Evolutionary conservation across 2,329 filamentous ascomycete genomes (phyloP).

Genomic region (Monosporascus sp.): DNA sequence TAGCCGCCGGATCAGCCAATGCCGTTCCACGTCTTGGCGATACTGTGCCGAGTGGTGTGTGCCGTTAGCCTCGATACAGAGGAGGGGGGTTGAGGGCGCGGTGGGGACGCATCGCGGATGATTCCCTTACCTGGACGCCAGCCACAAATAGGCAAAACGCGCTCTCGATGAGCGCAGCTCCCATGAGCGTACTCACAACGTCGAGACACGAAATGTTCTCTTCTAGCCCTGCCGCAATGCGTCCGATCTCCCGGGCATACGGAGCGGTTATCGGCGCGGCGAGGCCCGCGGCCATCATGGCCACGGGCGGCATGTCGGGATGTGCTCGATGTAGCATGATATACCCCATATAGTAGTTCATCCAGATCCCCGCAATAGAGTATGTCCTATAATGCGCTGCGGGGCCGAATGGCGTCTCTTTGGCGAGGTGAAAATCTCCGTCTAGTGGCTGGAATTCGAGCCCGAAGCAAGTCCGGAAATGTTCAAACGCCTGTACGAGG

Average conservation of each 20-base stretch:
- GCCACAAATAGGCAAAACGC: constrained; percentile 83
- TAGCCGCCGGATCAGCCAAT: constrained; percentile 71
- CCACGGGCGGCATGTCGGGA: constrained; percentile 84
- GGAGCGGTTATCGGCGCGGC: constrained; percentile 65
- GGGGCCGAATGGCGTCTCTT: constrained; percentile 73
- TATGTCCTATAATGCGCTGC: constrained; percentile 79
- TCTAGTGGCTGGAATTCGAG: constrained; percentile 71
- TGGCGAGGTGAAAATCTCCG: constrained; percentile 56
- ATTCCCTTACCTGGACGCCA: constrained; percentile 58
- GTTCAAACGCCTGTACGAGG: constrained; percentile 65
- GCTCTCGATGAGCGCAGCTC: constrained; percentile 76
- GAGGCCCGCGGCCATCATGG: constrained; percentile 79
- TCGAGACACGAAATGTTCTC: constrained; percentile 47
- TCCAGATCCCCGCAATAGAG: constrained; percentile 83
- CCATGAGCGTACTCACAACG: constrained; percentile 70
- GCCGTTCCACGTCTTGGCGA: constrained; percentile 64
- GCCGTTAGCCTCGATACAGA: not conserved
- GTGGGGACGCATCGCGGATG: not conserved
- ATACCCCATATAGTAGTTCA: constrained; percentile 77
- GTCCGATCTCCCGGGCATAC: constrained; percentile 70
- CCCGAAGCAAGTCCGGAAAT: constrained; percentile 62
- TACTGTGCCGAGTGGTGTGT: constrained; percentile 45
- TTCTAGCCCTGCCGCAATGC: constrained; percentile 69
- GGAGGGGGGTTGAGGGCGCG: not conserved
- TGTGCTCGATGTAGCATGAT: constrained; percentile 80